phyloP scores from a whole-genome alignment of 1,139 yeast species.

The Hanseniaspora sp. region DNA sequence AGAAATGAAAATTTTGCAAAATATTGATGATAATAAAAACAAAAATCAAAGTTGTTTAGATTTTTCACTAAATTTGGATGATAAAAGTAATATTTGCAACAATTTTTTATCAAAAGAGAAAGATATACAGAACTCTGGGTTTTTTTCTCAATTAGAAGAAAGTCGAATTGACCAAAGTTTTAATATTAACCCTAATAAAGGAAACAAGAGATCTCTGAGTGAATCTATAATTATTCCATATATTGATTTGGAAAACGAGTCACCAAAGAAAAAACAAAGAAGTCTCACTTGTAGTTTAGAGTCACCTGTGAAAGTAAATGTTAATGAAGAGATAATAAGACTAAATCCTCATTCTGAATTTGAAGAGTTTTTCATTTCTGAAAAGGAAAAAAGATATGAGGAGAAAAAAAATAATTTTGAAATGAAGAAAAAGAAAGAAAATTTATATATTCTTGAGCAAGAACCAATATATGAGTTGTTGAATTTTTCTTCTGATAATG shows the following conservation, averaged over 20 bases:
- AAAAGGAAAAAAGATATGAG: neutral
- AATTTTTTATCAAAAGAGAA: neutral
- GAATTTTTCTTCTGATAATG: neutral
- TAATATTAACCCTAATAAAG: neutral
- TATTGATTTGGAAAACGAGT: neutral
- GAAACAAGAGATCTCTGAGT: neutral
- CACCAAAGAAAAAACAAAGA: neutral
- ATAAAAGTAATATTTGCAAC: too few species aligned
- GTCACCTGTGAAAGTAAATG: neutral
- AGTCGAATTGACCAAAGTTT: too few species aligned
- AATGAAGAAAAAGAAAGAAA: too few species aligned
- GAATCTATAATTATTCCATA: neutral
- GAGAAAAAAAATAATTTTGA: neutral
- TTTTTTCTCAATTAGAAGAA: too few species aligned
- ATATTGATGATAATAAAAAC: neutral
- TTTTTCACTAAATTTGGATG: too few species aligned
- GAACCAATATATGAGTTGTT: neutral
- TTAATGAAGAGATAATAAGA: neutral
- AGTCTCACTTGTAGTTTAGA: neutral
- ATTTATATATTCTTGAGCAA: neutral
- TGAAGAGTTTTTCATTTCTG: neutral
- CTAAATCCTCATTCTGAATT: neutral
- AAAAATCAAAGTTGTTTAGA: too few species aligned
- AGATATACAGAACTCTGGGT: neutral
- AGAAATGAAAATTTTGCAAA: too few species aligned